Evolutionary conservation across 177 flowering plant species (phyloP).

Genomic region (Vitis hybrid): DNA sequence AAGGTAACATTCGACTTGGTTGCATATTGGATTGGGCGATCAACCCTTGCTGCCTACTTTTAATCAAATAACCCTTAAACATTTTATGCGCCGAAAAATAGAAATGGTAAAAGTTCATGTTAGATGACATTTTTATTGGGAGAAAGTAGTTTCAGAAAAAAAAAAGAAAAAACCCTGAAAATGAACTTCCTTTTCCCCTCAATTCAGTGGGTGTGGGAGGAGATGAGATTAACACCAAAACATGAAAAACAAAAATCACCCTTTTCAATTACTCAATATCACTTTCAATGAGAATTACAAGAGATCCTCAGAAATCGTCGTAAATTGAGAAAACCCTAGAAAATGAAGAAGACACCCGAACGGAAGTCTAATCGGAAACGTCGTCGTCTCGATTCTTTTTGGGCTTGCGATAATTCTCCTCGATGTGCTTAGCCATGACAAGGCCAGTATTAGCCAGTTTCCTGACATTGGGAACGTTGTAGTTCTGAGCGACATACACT

Average conservation of each 20-base stretch:
- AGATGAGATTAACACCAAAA: not conserved
- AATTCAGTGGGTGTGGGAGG: not conserved
- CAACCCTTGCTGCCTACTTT: no score
- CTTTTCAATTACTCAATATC: not conserved
- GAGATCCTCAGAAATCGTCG: not conserved
- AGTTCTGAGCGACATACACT: slow-evolving; percentile 34
- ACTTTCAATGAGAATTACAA: not conserved
- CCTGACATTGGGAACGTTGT: slow-evolving; percentile 29
- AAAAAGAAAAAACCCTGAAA: no score
- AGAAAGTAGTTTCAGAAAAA: no score
- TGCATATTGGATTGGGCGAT: no score
- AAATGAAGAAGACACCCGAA: not conserved
- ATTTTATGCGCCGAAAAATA: no score
- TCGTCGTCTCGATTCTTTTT: slow-evolving; percentile 12
- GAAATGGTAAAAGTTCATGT: no score
- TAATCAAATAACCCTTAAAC: no score
- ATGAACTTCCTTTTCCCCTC: no score
- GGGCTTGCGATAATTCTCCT: slow-evolving; percentile 36
- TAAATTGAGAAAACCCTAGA: not conserved
- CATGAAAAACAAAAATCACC: not conserved
- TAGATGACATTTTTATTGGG: no score
- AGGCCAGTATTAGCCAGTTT: slow-evolving; percentile 12
- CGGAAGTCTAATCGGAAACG: not conserved
- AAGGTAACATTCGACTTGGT: no score
- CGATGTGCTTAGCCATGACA: slow-evolving; percentile 17